Base-by-base conservation (phyloP, 2,329 filamentous ascomycete genomes). In the Pseudogymnoascus sp. region DNA sequence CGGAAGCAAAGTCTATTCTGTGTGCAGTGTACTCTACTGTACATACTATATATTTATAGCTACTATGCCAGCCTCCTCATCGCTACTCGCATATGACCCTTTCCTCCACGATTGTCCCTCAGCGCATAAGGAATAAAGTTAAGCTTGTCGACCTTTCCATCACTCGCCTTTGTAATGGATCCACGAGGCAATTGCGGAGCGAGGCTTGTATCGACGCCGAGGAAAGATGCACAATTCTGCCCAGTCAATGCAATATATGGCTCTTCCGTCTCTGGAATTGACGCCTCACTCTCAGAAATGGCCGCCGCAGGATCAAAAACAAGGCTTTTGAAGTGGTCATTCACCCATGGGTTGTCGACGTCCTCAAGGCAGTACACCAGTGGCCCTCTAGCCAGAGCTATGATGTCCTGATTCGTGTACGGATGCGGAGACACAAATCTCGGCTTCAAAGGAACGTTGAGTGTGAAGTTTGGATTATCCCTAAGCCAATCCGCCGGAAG, bases 281-380 rank as follows among this genome's bases (percentile, higher is more conserved):
- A 59, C n/a, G 63, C 44, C 2, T 46, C 38, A 1, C 26, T 62
- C 62, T 70, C 69, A 7, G 61, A 65, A n/a, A 70, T 61, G 3
- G 13, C 9, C 19, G 60, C 64, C 15, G 50, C 17, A 7, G 67
- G 63, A 59, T 69, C 66, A 4, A 70, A 44, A 11, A 65, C 40
- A 13, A 71, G 65, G 38, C 50, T 66, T 56, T 79, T 82, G 75
- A 84, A 84, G 70, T 86, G 82, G 67, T 84, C 77, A 1, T 74
- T 68, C 60, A 82, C 83, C 81, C 81, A 84, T 0, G 72, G 37
- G 63, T 86, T 84, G 67, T 87, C 83, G 6, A 77, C 68, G 63
- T 87, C 84, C 68, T 88, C 85, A 3, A 82, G 77, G 64, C 83
- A 87, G 70, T 87, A 87, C 4, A 87, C 74, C 5, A 87, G 69